A percentile compares a stretch with the other conserved stretches of the same genome.
These are phyloP conservation scores for Truncatella angustata DNA, from an alignment of 2,329 filamentous ascomycete genomes.

Conservation along the genomic window DNA sequence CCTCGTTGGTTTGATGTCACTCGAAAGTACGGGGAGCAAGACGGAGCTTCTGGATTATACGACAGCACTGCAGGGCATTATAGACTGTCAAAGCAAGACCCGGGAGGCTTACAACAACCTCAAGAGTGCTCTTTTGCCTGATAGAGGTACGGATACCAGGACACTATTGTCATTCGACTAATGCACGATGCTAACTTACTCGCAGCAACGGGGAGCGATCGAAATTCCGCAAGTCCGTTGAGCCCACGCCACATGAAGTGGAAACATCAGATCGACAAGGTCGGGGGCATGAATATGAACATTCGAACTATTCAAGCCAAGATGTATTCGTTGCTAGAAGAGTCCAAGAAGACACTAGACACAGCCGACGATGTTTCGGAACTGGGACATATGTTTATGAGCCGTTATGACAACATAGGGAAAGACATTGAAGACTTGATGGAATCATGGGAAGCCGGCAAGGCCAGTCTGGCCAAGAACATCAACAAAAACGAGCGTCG, in stretches of 20 bases:
- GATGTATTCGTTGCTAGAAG: conserved; percentile 85
- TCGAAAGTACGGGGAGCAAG: conserved; percentile 78
- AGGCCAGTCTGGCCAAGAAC: conserved; percentile 75
- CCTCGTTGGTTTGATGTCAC: conserved; percentile 82
- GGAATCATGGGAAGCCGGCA: conserved; percentile 84
- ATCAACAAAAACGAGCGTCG: conserved; percentile 78
- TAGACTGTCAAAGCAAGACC: conserved; percentile 61
- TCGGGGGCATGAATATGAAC: conserved; percentile 84
- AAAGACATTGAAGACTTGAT: conserved; percentile 78
- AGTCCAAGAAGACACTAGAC: conserved; percentile 78
- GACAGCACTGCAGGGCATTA: conserved; percentile 72
- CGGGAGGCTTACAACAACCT: conserved; percentile 4
- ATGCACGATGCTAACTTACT: background rate
- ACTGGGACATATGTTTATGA: conserved; percentile 74
- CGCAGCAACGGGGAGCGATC: conserved; percentile 15
- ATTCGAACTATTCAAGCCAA: conserved; percentile 93
- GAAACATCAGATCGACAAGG: conserved; percentile 82
- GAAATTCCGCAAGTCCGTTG: conserved; percentile 53
- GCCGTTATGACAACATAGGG: conserved; percentile 94
- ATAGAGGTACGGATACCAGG: conserved; percentile 62
- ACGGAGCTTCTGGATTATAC: conserved; percentile 78
- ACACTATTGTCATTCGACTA: no score
- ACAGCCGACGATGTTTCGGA: conserved; percentile 71
- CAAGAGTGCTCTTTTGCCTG: conserved; percentile 45
- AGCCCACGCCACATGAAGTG: conserved; percentile 80